These are phyloP conservation scores for Aspergillus pseudoviridinutans DNA, from an alignment of 2,329 filamentous ascomycete genomes.

Conservation along the genomic window DNA sequence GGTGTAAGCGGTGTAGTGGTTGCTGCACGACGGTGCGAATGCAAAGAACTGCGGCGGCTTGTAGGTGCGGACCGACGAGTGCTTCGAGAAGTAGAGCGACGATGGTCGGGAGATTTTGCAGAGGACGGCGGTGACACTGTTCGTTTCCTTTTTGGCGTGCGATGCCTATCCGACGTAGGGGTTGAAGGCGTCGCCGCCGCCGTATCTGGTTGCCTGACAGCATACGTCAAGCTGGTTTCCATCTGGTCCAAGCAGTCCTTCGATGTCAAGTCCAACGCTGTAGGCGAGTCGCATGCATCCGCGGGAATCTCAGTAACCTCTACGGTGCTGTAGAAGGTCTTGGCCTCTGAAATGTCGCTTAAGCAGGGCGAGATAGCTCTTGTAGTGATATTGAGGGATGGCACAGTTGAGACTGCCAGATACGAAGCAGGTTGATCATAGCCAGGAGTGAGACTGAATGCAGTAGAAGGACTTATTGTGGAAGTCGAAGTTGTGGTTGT, in stretches of 20 bases:
- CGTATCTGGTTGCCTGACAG: neutral
- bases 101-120: slow-evolving; percentile 21
- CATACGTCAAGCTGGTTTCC: neutral
- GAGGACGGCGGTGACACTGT: slow-evolving; percentile 29
- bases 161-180: slow-evolving; percentile 3
- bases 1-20: slow-evolving; percentile 23
- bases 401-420: slow-evolving; percentile 1
- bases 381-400: slow-evolving; percentile 10
- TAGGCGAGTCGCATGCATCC: slow-evolving; percentile 3
- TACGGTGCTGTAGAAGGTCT: slow-evolving; percentile 19
- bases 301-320: slow-evolving; percentile 15
- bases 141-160: slow-evolving; percentile 16
- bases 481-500: neutral
- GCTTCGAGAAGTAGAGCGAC: slow-evolving; percentile 33
- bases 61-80: slow-evolving; percentile 26
- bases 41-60: slow-evolving; percentile 26
- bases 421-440: neutral
- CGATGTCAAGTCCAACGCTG: neutral
- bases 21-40: slow-evolving; percentile 26
- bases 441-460: slow-evolving; percentile 5
- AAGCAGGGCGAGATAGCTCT: slow-evolving; percentile 8
- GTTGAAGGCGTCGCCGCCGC: neutral
- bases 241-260: slow-evolving; percentile 5
- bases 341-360: slow-evolving; percentile 13
- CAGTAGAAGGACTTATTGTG: slow-evolving; percentile 1